phyloP scores from a whole-genome alignment of 2,329 filamentous ascomycete genomes.

The Parascedosporium putredinis region DNA sequence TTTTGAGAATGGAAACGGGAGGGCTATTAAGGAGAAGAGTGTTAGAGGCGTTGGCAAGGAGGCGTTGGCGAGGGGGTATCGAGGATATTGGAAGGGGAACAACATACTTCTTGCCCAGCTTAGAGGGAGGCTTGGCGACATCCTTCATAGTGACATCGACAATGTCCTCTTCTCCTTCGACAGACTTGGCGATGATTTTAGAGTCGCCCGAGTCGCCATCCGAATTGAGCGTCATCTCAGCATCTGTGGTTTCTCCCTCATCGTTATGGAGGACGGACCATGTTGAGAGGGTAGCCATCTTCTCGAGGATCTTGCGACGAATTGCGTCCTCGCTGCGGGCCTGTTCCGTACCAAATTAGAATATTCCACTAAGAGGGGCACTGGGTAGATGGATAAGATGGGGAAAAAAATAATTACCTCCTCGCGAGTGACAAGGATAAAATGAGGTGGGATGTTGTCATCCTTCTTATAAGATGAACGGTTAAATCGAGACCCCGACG shows the following conservation, averaged over 20 bases:
- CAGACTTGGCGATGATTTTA: slow-evolving; percentile 65
- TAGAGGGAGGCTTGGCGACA: slow-evolving; percentile 18
- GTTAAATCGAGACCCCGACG: slow-evolving; percentile 29
- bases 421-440: slow-evolving; percentile 64
- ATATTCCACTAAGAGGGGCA: too few relatives aligned
- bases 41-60: not conserved
- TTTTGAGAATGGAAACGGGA: slow-evolving; percentile 23
- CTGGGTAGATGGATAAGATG: too few relatives aligned
- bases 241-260: slow-evolving; percentile 38
- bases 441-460: slow-evolving; percentile 43
- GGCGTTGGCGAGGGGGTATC: not conserved
- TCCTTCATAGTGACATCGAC: slow-evolving; percentile 84
- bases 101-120: slow-evolving; percentile 5
- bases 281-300: slow-evolving; percentile 67
- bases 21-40: slow-evolving; percentile 12
- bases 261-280: slow-evolving; percentile 49
- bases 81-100: slow-evolving; percentile 5
- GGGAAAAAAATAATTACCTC: slow-evolving; percentile 40
- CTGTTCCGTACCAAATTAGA: slow-evolving; percentile 14
- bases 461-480: slow-evolving; percentile 18
- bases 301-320: slow-evolving; percentile 67
- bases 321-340: slow-evolving; percentile 57
- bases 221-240: slow-evolving; percentile 59
- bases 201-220: slow-evolving; percentile 57
- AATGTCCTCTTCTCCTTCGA: slow-evolving; percentile 82